Percentiles rank a stretch among this genome's conserved stretches.
Conservation (phyloP, 768 basidiomycete species). For the Lentinula aciculospora region DNA sequence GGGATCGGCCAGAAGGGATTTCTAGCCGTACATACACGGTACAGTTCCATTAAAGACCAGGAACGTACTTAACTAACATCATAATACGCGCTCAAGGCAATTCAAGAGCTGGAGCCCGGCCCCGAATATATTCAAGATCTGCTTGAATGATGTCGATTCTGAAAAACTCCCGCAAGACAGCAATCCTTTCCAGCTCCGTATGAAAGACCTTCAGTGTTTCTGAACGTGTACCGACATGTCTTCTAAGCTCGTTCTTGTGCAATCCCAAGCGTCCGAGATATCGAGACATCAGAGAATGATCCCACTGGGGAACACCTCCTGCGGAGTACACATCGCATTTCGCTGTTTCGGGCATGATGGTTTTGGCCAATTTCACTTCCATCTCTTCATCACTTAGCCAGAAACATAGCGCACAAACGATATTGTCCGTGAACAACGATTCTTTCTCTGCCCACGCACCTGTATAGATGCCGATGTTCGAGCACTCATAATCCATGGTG, state of each 20-base stretch:
- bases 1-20: no score
- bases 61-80: no score
- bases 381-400: constrained; percentile 18
- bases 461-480: constrained; percentile 4
- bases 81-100: neutral
- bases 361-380: neutral
- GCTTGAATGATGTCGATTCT: constrained; percentile 18
- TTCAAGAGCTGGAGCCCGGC: constrained; percentile 9
- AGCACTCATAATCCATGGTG: constrained; percentile 10
- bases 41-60: no score
- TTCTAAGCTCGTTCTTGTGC: constrained; percentile 21
- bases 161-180: constrained; percentile 20
- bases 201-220: constrained; percentile 18
- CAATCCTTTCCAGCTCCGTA: constrained; percentile 24
- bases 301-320: neutral
- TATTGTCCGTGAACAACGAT: constrained; percentile 18
- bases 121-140: constrained; percentile 18
- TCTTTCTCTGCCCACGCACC: neutral
- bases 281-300: neutral
- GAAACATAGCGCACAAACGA: constrained; percentile 19
- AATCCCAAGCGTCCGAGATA: constrained; percentile 15
- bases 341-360: neutral
- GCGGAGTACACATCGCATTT: neutral
- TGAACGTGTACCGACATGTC: constrained; percentile 14
- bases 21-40: no score